A percentile compares a stretch with the other conserved stretches of the same genome.
Evolutionary conservation across 108 stramenopile species (phyloP).

Genomic region (Pseudonitzschia multistriata): DNA sequence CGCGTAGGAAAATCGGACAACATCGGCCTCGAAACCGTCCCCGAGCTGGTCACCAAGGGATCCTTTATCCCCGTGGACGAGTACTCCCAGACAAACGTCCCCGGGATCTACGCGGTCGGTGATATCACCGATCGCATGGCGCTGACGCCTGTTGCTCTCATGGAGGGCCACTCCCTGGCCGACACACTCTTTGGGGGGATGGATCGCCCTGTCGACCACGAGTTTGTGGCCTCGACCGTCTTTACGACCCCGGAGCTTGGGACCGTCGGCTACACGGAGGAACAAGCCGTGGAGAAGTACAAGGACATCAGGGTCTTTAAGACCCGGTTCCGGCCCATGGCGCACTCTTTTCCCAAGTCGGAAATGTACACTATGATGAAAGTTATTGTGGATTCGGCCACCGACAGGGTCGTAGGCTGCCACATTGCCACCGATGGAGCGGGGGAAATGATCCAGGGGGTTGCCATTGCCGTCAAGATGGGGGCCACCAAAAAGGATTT

Average conservation of each 20-base stretch:
- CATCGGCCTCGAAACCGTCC: slow-evolving; percentile 57
- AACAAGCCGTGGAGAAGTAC: slow-evolving; percentile 69
- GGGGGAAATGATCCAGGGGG: slow-evolving; percentile 98
- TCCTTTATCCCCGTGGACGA: slow-evolving; percentile 68
- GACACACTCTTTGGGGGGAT: slow-evolving; percentile 86
- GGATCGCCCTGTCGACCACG: slow-evolving; percentile 78
- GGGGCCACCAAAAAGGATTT: slow-evolving; percentile 96
- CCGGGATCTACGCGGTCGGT: slow-evolving; percentile 61
- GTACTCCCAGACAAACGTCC: slow-evolving; percentile 65
- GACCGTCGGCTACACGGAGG: slow-evolving; percentile 85
- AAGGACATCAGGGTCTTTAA: slow-evolving; percentile 71
- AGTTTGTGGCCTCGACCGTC: slow-evolving; percentile 86
- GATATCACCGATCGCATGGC: slow-evolving; percentile 85
- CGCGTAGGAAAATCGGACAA: slow-evolving; percentile 62
- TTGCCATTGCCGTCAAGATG: slow-evolving; percentile 94
- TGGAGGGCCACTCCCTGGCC: slow-evolving; percentile 78
- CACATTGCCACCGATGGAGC: slow-evolving; percentile 89
- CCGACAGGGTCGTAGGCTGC: slow-evolving; percentile 54
- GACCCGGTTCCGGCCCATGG: slow-evolving; percentile 71
- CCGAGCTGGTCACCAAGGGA: slow-evolving; percentile 41
- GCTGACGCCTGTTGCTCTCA: slow-evolving; percentile 84
- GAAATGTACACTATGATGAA: slow-evolving; percentile 73
- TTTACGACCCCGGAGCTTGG: slow-evolving; percentile 90
- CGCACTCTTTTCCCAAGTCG: slow-evolving; percentile 70
- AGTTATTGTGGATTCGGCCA: slow-evolving; percentile 61